Evolutionary conservation across 2,329 filamentous ascomycete species (phyloP).

Genomic region (Basipetospora sp.): DNA sequence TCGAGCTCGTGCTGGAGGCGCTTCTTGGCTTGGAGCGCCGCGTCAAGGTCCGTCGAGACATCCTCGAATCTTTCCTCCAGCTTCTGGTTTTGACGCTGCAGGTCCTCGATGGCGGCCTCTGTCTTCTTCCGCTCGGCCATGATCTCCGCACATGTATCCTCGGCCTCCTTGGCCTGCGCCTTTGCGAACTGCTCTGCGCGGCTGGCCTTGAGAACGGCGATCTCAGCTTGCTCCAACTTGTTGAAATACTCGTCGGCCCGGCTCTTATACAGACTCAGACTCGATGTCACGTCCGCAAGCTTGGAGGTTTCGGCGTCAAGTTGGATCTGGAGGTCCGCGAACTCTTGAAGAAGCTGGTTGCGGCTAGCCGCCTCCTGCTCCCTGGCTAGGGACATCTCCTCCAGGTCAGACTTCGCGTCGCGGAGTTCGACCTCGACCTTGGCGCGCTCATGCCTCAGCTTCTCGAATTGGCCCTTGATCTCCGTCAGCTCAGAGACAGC

Average conservation of each 20-base stretch:
- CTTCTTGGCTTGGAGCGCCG: constrained; percentile 77
- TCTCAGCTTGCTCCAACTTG: constrained; percentile 93
- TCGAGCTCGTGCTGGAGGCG: constrained; percentile 92
- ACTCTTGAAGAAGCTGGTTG: constrained; percentile 78
- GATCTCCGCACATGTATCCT: constrained; percentile 77
- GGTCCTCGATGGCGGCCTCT: constrained; percentile 72
- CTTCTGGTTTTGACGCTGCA: constrained; percentile 77
- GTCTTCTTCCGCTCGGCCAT: constrained; percentile 87
- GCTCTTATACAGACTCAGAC: constrained; percentile 76
- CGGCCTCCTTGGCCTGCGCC: constrained; percentile 74
- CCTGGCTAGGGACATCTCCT: constrained; percentile 61
- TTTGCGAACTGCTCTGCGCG: constrained; percentile 90
- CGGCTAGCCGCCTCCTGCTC: constrained; percentile 83
- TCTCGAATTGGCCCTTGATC: constrained; percentile 75
- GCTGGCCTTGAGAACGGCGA: constrained; percentile 80
- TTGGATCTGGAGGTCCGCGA: constrained; percentile 82
- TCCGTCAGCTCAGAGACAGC: constrained; percentile 74
- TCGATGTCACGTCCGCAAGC: constrained; percentile 68
- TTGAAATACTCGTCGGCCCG: constrained; percentile 92
- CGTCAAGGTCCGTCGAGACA: constrained; percentile 74
- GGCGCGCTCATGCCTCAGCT: constrained; percentile 66
- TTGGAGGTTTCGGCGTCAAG: constrained; percentile 80
- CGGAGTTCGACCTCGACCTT: constrained; percentile 74
- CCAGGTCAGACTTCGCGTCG: constrained; percentile 67
- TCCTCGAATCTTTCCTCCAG: constrained; percentile 88